These are phyloP conservation scores for Cladosporium austrohemisphaericum DNA, from an alignment of 2,329 filamentous ascomycete genomes.

Conservation along the genomic window DNA sequence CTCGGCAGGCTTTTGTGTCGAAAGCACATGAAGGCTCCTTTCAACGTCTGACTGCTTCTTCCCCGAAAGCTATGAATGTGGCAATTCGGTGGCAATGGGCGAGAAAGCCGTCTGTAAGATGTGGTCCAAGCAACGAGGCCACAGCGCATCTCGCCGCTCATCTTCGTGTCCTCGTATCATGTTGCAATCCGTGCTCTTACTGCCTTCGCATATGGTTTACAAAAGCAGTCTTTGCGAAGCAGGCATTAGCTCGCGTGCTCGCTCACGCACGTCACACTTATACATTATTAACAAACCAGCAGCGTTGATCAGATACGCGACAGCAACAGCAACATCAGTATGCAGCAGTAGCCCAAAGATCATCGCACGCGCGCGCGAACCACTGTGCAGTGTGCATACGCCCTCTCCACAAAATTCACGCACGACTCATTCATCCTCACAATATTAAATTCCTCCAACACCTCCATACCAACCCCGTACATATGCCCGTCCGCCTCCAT, in stretches of 20 bases:
- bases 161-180: background rate
- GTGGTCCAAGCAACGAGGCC: too few species aligned
- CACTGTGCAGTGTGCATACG: too few species aligned
- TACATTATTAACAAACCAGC: background rate
- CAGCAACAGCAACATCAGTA: background rate
- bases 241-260: constrained; percentile 8
- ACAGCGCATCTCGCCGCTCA: background rate
- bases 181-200: too few species aligned
- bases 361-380: background rate
- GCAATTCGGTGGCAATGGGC: background rate
- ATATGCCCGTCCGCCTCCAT: too few species aligned
- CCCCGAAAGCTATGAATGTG: constrained; percentile 3
- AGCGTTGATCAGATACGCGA: constrained; percentile 1
- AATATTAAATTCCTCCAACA: too few species aligned
- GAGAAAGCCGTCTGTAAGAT: too few species aligned
- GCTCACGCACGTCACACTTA: background rate
- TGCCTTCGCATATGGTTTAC: too few species aligned
- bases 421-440: too few species aligned
- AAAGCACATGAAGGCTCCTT: background rate
- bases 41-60: constrained; percentile 2
- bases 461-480: too few species aligned
- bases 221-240: too few species aligned
- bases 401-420: too few species aligned
- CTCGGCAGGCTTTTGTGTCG: too few species aligned
- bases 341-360: background rate